Base-by-base conservation (phyloP, 2,329 filamentous ascomycete genomes). In the Amphichorda felina region DNA sequence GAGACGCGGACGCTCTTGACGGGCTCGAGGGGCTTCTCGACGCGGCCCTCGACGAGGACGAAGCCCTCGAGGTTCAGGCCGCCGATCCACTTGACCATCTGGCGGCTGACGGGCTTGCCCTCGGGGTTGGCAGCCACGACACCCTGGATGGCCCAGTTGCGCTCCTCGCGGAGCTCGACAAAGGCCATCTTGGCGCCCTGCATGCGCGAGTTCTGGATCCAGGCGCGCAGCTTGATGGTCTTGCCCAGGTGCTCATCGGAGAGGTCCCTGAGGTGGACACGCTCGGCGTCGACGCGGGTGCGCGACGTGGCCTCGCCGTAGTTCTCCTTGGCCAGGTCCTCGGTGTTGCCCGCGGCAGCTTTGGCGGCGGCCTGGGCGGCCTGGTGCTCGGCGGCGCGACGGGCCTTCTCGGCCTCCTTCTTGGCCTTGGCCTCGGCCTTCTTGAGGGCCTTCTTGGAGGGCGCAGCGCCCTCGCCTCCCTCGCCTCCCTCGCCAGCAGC, bases 71-170 rank as follows among this genome's bases (percentile, higher is more conserved):
- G 69, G 51, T 75, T 81, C 45, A 94, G 62, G 30, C 66, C 71
- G 33, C 74, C 75, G 34, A 82, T 77, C 75, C 83, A 96, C 64
- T 96, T 96, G 54, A 95, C 84, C 89, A 96, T 96, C 60, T 84
- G 86, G 55, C 79, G 80, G 42, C 75, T 82, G 26, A 87, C 72
- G 6, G 62, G 61, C 34, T 63, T 71, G 25, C 69, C 76, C 49
- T 86, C 75, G 50, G 73, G 74, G 53, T 71, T 78, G 33, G 75
- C 80, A 14, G 72, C 68, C 17, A 84, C 65, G 24, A 94, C 78
- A 29, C 80, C 84, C 64, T 94, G 86, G 26, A 94, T 77, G 14
- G 78, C 79, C 64, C 80, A 77, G 48, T 76, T 70, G 40, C 70
- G 64, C 54, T 82, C 75, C 56, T 83, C 70, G 44, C 84, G 72